Percentiles rank a stretch among this genome's conserved stretches.
These are phyloP conservation scores for Lasiosphaeriaceae sp. DNA, from an alignment of 495 filamentous ascomycete genomes.

Conservation along the genomic window DNA sequence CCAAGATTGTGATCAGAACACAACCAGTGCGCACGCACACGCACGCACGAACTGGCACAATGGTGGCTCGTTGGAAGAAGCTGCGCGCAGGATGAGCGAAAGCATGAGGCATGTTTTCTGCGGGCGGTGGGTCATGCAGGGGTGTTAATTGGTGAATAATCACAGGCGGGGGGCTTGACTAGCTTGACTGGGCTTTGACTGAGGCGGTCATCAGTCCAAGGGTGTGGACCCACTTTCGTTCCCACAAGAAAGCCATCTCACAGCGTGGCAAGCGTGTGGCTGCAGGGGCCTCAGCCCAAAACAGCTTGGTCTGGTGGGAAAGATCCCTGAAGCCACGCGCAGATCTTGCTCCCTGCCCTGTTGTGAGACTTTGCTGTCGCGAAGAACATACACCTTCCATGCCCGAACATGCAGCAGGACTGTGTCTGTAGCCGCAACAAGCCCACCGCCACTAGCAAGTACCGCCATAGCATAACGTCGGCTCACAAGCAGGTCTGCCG, in stretches of 20 bases:
- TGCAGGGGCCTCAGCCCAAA: slow-evolving; percentile 24
- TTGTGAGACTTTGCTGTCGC: slow-evolving; percentile 11
- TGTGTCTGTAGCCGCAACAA: neutral
- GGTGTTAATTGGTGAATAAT: neutral
- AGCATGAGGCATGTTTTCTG: neutral
- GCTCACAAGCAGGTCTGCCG: too few relatives aligned
- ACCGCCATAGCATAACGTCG: neutral
- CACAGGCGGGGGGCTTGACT: neutral
- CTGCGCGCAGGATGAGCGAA: neutral
- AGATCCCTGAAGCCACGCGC: slow-evolving; percentile 37
- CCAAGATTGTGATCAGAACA: neutral
- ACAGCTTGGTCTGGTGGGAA: slow-evolving; percentile 22
- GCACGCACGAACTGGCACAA: too few relatives aligned
- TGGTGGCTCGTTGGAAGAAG: too few relatives aligned
- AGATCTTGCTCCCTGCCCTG: slow-evolving; percentile 23
- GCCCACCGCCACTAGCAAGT: neutral
- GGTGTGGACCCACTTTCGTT: neutral
- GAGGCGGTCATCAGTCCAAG: too few relatives aligned
- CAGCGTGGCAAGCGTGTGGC: slow-evolving; percentile 13
- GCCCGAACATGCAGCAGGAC: slow-evolving; percentile 6
- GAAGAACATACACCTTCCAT: slow-evolving; percentile 5
- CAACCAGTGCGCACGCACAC: neutral
- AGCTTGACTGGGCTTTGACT: neutral
- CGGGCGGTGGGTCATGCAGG: neutral
- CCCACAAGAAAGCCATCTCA: slow-evolving; percentile 1